Base-by-base conservation (phyloP, 148 eudicot species). In the Pharnaceum exiguum region DNA sequence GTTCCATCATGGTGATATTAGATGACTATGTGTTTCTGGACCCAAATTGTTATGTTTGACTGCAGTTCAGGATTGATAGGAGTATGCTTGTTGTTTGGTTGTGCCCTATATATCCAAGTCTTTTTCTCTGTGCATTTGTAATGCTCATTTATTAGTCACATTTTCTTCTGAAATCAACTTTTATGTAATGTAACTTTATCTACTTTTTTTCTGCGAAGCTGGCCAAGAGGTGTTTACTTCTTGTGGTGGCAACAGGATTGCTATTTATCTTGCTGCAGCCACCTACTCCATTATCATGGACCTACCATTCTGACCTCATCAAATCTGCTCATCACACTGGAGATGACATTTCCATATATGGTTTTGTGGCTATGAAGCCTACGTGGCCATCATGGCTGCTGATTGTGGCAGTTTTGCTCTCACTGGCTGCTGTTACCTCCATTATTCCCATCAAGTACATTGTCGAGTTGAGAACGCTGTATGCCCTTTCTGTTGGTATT, bases 301-400 rank as follows among this genome's bases (percentile, higher is more conserved):
- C 84, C 39, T 89, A 89, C 54, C 88, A 71, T 50, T 93, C 99
- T 43, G 96, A 85, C 50, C 48, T 89, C 43, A 88, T 93, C 43
- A 88, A 73, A 75, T 83, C 83, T 35, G 96, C 96, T 55, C 95
- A 85, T 68, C 85, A 79, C 70, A 81, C 99, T 47, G 82, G 83
- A 13, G 99, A 93, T 69, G 99, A 93, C 60, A 74, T 93, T 55
- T 81, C 96, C 50, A 93, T 93, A 26, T 89, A 93, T 42, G 99
- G 99, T 49, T 83, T 86, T 75, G 63, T 83, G 76, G 79, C 95
- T 45, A 53, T 85, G 50, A 88, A 86, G 78, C 95, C 95, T 58
- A 88, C 96, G 59, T 93, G 99, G 99, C 99, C 96, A 30, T 81
- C 99, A 37, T 93, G 99, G 99, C 80, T 93, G 53, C 96, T 93